Conservation (phyloP, 1,284 basidiomycete genomes). For the Austroboletus sp. region DNA sequence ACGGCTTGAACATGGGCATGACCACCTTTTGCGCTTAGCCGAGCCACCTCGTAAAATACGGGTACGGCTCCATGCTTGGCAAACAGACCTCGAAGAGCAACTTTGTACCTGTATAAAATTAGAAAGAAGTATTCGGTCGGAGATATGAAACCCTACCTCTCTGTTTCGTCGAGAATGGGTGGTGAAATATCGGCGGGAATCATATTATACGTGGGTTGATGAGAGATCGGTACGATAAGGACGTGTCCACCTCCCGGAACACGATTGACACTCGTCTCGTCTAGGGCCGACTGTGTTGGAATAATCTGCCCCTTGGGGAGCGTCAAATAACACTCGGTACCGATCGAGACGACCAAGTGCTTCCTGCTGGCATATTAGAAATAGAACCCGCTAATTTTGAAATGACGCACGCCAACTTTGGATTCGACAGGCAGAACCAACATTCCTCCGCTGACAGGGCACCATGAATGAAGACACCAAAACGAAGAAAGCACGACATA, state of each 20-base stretch:
- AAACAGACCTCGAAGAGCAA: conserved; percentile 65
- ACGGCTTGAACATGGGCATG: conserved; percentile 89
- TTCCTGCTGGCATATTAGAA: conserved; percentile 50
- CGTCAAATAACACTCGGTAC: conserved; percentile 86
- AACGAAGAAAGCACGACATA: conserved; percentile 34
- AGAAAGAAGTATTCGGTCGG: not conserved
- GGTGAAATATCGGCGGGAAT: conserved; percentile 71
- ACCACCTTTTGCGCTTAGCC: conserved; percentile 78
- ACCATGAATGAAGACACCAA: conserved; percentile 4
- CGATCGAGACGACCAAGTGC: conserved; percentile 90
- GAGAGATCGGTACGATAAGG: conserved; percentile 77
- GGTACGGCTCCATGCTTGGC: conserved; percentile 61
- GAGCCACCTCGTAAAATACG: conserved; percentile 84
- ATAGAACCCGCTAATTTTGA: conserved; percentile 6
- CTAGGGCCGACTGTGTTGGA: conserved; percentile 58
- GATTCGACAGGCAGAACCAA: conserved; percentile 95
- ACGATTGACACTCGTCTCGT: conserved; percentile 35
- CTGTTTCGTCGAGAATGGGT: conserved; percentile 75
- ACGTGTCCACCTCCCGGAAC: conserved; percentile 93
- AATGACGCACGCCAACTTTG: conserved; percentile 68
- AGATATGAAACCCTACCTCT: conserved; percentile 39
- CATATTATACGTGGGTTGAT: conserved; percentile 55
- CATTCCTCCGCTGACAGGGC: conserved; percentile 67
- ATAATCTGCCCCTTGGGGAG: conserved; percentile 89
- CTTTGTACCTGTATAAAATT: conserved; percentile 61